Base-by-base conservation (phyloP, 2,329 filamentous ascomycete species). In the Curvularia hawaiiensis region DNA sequence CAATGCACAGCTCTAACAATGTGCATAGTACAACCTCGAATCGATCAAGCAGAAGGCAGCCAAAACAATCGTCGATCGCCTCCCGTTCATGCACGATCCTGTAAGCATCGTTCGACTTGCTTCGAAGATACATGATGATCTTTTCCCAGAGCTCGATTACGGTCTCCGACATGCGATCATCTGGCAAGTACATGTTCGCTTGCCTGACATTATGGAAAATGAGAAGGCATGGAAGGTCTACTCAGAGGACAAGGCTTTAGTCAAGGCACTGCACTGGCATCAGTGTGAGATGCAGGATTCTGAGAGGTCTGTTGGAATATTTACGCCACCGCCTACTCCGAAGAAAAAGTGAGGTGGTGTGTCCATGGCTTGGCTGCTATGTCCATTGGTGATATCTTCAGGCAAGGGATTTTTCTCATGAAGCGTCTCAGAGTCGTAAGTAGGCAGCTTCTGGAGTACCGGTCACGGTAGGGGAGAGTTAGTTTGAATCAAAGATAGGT, bases 1-100 rank as follows among this genome's bases (percentile, higher is more conserved):
- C 14, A 9, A 10, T 16, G 16, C 30, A 40, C 9, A 47, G 9
- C 3, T 30, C 56, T 50, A 28, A 65, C 18, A 28, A 5, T n/a
- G 0, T 2, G 8, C 14, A n/a, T 48, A 70, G 67, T 71, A 71
- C 49, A 56, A 46, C 28, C 59, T 71, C 9, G 59, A 65, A 10
- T 24, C 24, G 7, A 60, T 67, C 47, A 68, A 66, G 48, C 46
- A 41, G 1, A 65, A 61, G 14, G 56, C 44, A 1, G 50, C 59
- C 4, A 50, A 56, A 28, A 59, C 66, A 3, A 63, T 69, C 20
- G 60, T 65, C 3, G 66, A 71, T 38, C 62, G 68, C 4, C 47
- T 71, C 0, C 50, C 54, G 1, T 69, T 68, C 56, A 26, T 67
- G 1, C 43, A 62, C 2, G 60, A 70, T 26, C 26, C 26, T 26